Conservation (phyloP, 2,329 filamentous ascomycete species). For the Cryoendolithus antarcticus region DNA sequence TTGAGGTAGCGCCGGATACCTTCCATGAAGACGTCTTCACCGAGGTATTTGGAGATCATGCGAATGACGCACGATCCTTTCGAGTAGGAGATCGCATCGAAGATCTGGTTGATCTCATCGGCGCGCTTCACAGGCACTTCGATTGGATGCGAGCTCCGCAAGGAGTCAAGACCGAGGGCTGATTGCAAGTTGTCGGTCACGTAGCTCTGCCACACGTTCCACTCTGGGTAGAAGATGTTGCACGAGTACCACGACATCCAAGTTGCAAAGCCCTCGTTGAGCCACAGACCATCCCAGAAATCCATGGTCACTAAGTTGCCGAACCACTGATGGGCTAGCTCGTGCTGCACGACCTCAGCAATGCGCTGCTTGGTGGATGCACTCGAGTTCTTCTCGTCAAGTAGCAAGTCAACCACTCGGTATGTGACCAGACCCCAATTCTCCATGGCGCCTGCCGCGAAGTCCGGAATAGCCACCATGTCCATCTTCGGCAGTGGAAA, state of each 20-base stretch:
- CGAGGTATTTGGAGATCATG: slow-evolving; percentile 93
- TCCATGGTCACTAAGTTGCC: slow-evolving; percentile 97
- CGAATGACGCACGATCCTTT: slow-evolving; percentile 92
- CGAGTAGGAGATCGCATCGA: slow-evolving; percentile 93
- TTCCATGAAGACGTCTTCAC: slow-evolving; percentile 85
- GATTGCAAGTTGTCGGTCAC: slow-evolving; percentile 86
- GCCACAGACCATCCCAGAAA: slow-evolving; percentile 95
- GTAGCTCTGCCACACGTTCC: slow-evolving; percentile 96
- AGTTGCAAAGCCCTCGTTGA: slow-evolving; percentile 86
- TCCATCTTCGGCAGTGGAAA: slow-evolving; percentile 92
- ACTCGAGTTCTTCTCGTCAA: slow-evolving; percentile 84
- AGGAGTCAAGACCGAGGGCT: slow-evolving; percentile 74
- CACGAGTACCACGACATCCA: slow-evolving; percentile 93
- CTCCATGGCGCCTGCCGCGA: slow-evolving; percentile 93
- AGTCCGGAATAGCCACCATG: slow-evolving; percentile 92
- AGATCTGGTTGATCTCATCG: slow-evolving; percentile 96
- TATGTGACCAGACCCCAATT: slow-evolving; percentile 97
- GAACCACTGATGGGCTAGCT: slow-evolving; percentile 96
- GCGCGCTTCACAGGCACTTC: slow-evolving; percentile 92
- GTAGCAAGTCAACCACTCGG: slow-evolving; percentile 76
- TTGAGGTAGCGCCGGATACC: slow-evolving; percentile 84
- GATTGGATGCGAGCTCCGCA: slow-evolving; percentile 90
- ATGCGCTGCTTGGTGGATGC: slow-evolving; percentile 85
- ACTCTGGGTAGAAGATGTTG: slow-evolving; percentile 91
- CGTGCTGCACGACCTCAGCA: slow-evolving; percentile 91